Base-by-base conservation (phyloP, 1,284 basidiomycete species). In the Wallemia mellicola region DNA sequence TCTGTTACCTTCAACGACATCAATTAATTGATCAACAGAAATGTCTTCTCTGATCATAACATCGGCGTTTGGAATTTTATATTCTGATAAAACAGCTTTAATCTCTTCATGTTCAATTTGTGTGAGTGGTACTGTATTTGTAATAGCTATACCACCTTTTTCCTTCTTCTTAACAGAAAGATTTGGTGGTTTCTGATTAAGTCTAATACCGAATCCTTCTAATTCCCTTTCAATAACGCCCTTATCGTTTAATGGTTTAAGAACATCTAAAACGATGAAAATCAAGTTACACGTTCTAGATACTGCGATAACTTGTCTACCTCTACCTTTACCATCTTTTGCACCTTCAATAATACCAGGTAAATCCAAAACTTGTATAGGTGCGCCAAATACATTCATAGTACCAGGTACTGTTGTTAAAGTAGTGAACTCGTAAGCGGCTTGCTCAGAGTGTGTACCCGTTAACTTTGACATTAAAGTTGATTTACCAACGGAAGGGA, bases 261-360 rank as follows among this genome's bases (percentile, higher is more conserved):
- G 78, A 15, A 98, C 94, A 67, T 99, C 94, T 48, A 99, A 78
- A 27, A 98, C 85, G 68, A 99, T 96, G 71, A 96, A 98, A 64
- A 99, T 96, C 58, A 98, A 80, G 70, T 98, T 91, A 71, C 94
- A 98, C 57, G 94, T 96, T 63, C 92, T 80, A 24, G 91, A 89
- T 63, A 96, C 91, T 84, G 71, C 27, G 59, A 79, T 78, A 61
- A 79, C 92, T 77, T 99, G 94, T 66, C 86, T 80, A 77, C 94
- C 94, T 76, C 94, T 77, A 73, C 94, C 94, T 71, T 89, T 83
- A 63, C 92, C 92, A 67, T 99, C 94, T 68, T 92, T 92, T 28
- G 94, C 94, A 65, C 94, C 94, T 71, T 98, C 94, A 64, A 98
- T 98, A 64, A 98, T 98, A 77, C 92, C 92, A 63, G 87, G 71